Evolutionary conservation across 2,329 filamentous ascomycete genomes (phyloP).

Genomic region (Talaromyces atroroseus): DNA sequence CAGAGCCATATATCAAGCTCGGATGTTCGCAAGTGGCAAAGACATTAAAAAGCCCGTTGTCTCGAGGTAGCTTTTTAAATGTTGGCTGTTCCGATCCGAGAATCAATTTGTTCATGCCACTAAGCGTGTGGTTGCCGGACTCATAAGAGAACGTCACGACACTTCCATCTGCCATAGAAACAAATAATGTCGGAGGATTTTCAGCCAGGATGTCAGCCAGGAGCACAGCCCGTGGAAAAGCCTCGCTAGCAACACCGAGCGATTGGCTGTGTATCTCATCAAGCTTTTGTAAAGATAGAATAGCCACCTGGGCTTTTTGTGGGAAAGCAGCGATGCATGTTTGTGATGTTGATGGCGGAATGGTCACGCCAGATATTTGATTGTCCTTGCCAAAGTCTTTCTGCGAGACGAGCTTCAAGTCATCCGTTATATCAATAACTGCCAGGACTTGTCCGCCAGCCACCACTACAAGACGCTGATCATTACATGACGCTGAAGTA

Average conservation of each 20-base stretch:
- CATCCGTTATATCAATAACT: slow-evolving; percentile 58
- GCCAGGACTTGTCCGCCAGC: slow-evolving; percentile 68
- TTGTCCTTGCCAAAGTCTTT: slow-evolving; percentile 61
- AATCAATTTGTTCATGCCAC: slow-evolving; percentile 71
- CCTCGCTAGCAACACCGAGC: slow-evolving; percentile 61
- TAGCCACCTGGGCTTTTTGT: slow-evolving; percentile 70
- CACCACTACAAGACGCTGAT: slow-evolving; percentile 64
- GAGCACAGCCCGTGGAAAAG: slow-evolving; percentile 75
- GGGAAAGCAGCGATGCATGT: slow-evolving; percentile 83
- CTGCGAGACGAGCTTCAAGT: slow-evolving; percentile 53
- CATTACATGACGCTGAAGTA: slow-evolving; percentile 71
- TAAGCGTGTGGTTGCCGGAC: slow-evolving; percentile 55
- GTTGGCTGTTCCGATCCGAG: slow-evolving; percentile 80
- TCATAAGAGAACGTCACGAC: slow-evolving; percentile 78
- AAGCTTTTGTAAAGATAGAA: slow-evolving; percentile 65
- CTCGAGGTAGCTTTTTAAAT: slow-evolving; percentile 70
- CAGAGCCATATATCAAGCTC: slow-evolving; percentile 83
- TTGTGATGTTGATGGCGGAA: slow-evolving; percentile 58
- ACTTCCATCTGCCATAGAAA: slow-evolving; percentile 88
- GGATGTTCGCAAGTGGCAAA: slow-evolving; percentile 94
- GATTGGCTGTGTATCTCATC: slow-evolving; percentile 60
- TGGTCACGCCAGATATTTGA: slow-evolving; percentile 79
- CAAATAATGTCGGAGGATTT: slow-evolving; percentile 70
- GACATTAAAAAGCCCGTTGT: slow-evolving; percentile 65
- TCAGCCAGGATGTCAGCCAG: slow-evolving; percentile 67